A percentile compares a stretch with the other conserved stretches of the same genome.
These are phyloP conservation scores for Zopfia rhizophila DNA, from an alignment of 2,329 filamentous ascomycete species.

Conservation along the genomic window DNA sequence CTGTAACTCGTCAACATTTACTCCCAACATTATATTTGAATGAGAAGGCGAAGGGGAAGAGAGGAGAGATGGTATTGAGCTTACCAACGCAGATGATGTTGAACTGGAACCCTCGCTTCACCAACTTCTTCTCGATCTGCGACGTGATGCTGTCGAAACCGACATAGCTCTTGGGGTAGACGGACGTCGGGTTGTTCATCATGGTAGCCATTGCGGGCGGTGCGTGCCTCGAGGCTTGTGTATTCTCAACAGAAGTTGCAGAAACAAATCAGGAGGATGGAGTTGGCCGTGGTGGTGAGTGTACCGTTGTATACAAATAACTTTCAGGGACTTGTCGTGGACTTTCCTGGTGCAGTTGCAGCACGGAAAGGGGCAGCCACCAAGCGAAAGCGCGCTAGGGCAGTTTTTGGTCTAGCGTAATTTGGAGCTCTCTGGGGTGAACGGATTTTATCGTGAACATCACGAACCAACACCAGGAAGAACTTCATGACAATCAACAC, in stretches of 20 bases:
- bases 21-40: too few species aligned
- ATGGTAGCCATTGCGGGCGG: slow-evolving; percentile 69
- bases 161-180: slow-evolving; percentile 96
- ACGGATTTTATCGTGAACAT: slow-evolving; percentile 42
- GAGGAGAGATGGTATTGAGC: slow-evolving; percentile 54
- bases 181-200: slow-evolving; percentile 63
- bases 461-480: slow-evolving; percentile 25
- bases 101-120: slow-evolving; percentile 99
- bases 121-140: slow-evolving; percentile 98
- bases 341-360: slow-evolving; percentile 51
- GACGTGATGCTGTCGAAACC: slow-evolving; percentile 99
- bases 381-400: slow-evolving; percentile 50
- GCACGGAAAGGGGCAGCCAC: slow-evolving; percentile 54
- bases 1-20: too few species aligned
- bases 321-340: slow-evolving; percentile 45
- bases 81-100: slow-evolving; percentile 99
- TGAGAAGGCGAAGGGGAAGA: not conserved
- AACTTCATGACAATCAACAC: slow-evolving; percentile 16
- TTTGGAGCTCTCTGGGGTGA: slow-evolving; percentile 34
- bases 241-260: slow-evolving; percentile 19
- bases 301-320: slow-evolving; percentile 39
- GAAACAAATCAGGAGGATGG: slow-evolving; percentile 23
- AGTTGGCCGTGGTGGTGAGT: slow-evolving; percentile 26
- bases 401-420: slow-evolving; percentile 34
- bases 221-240: slow-evolving; percentile 34